These are phyloP conservation scores for Apiotrichum montevideense DNA, from an alignment of 1,284 basidiomycete species.

Conservation along the genomic window DNA sequence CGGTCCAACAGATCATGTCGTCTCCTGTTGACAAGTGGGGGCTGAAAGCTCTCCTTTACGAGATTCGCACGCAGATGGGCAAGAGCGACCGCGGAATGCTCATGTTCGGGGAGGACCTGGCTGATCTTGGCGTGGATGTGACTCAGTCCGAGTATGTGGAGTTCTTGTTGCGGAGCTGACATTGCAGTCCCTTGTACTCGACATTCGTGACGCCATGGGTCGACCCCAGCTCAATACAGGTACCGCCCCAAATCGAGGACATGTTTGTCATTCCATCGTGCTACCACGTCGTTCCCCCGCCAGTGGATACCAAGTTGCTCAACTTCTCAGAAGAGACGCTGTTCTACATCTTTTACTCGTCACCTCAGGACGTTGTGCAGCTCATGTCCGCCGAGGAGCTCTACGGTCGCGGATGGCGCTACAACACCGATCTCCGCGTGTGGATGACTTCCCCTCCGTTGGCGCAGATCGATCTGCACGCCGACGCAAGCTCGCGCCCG, in stretches of 20 bases:
- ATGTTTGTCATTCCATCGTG: constrained; percentile 80
- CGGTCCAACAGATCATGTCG: constrained; percentile 88
- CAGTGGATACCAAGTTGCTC: constrained; percentile 76
- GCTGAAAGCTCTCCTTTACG: constrained; percentile 74
- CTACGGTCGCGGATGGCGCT: constrained; percentile 96
- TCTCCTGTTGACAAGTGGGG: constrained; percentile 96
- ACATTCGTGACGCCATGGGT: constrained; percentile 97
- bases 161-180: not conserved
- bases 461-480: constrained; percentile 29
- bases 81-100: constrained; percentile 81
- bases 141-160: constrained; percentile 66
- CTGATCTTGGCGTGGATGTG: constrained; percentile 88
- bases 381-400: constrained; percentile 88
- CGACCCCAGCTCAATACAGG: constrained; percentile 61
- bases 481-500: constrained; percentile 14
- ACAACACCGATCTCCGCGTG: constrained; percentile 87
- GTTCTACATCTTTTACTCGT: constrained; percentile 98
- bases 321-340: constrained; percentile 95
- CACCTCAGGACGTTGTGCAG: constrained; percentile 85
- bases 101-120: constrained; percentile 85
- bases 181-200: constrained; percentile 71
- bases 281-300: constrained; percentile 88
- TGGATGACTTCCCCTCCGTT: constrained; percentile 76
- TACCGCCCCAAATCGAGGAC: constrained; percentile 39
- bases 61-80: constrained; percentile 72